Conservation (phyloP, 768 basidiomycete genomes). For the Cystobasidium tubakii region DNA sequence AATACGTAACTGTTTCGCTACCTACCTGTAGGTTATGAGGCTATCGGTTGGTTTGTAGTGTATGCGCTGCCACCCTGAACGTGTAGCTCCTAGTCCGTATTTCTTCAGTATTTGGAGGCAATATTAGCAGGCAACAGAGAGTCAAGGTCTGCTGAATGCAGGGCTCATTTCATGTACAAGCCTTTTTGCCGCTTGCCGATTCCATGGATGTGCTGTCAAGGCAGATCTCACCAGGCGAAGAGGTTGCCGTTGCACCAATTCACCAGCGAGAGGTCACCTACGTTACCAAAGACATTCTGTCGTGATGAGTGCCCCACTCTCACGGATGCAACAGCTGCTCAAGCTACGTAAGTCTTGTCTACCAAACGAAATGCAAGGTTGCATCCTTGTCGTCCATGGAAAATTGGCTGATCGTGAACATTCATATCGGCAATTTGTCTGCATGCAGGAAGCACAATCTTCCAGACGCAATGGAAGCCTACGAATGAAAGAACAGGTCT, state of each 20-base stretch:
- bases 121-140: background rate
- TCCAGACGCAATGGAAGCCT: slow-evolving; percentile 85
- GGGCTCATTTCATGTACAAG: no score
- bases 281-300: background rate
- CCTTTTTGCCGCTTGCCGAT: no score
- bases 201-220: background rate
- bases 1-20: background rate
- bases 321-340: slow-evolving; percentile 31
- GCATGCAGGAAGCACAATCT: slow-evolving; percentile 58
- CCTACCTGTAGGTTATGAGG: background rate
- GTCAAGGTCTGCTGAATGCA: no score
- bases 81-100: background rate
- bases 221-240: background rate
- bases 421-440: background rate
- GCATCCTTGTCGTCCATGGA: background rate
- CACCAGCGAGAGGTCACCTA: background rate
- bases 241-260: background rate
- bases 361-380: background rate
- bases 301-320: slow-evolving; percentile 4
- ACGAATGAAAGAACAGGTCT: slow-evolving; percentile 73
- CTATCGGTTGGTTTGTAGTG: no score
- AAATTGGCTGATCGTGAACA: slow-evolving; percentile 3
- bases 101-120: background rate
- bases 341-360: slow-evolving; percentile 18
- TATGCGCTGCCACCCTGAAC: no score